Evolutionary conservation across 768 basidiomycete species (phyloP).

Genomic region (Rhizopogon roseolus): DNA sequence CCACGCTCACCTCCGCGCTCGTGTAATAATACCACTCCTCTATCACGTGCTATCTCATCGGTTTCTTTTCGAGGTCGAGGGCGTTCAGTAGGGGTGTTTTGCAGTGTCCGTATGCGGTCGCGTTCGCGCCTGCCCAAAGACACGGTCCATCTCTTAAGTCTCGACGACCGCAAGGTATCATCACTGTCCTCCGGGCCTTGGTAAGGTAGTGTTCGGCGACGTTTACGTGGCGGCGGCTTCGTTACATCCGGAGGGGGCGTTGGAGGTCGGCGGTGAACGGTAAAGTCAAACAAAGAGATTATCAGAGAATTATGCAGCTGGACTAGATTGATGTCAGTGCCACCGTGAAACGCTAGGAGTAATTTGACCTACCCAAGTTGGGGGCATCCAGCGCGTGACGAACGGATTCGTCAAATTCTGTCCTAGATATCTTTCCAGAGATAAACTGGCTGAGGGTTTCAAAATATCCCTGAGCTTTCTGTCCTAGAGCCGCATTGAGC

Average conservation of each 20-base stretch:
- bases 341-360: not conserved
- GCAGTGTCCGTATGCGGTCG: constrained; percentile 56
- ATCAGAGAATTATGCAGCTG: constrained; percentile 82
- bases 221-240: constrained; percentile 63
- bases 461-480: constrained; percentile 59
- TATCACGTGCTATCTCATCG: constrained; percentile 70
- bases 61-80: constrained; percentile 40
- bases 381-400: constrained; percentile 58
- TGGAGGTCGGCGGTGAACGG: constrained; percentile 61
- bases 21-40: constrained; percentile 56
- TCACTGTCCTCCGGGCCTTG: constrained; percentile 62
- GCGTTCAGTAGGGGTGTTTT: constrained; percentile 38
- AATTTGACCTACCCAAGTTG: constrained; percentile 37
- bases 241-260: constrained; percentile 60
- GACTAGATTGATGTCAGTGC: constrained; percentile 36
- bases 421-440: constrained; percentile 60
- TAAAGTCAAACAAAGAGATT: constrained; percentile 79
- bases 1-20: constrained; percentile 57
- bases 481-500: constrained; percentile 55
- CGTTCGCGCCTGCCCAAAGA: constrained; percentile 71
- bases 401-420: constrained; percentile 72
- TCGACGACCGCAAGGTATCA: constrained; percentile 51
- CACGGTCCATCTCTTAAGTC: constrained; percentile 73
- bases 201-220: constrained; percentile 64
- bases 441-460: constrained; percentile 61